phyloP scores from a whole-genome alignment of 139 green algal genomes.

The Limnomonas spitsbergensis region DNA sequence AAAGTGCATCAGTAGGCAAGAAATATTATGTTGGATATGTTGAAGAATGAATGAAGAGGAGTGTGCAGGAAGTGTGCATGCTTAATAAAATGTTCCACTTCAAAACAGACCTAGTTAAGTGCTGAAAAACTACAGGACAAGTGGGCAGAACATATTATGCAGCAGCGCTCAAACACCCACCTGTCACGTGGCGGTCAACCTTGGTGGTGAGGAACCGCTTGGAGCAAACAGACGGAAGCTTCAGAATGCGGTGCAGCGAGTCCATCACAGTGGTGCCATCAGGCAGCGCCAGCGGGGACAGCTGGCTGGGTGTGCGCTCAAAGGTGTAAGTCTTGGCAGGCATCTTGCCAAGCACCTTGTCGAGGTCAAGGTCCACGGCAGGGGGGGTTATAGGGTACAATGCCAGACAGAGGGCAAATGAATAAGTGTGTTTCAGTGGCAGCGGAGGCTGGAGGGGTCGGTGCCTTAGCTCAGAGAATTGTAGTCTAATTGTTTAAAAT shows the following conservation, averaged over 20 bases:
- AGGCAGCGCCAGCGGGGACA: slow-evolving; percentile 54
- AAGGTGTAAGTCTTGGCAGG: slow-evolving; percentile 26
- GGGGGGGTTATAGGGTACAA: slow-evolving; percentile 22
- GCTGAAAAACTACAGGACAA: too few species aligned
- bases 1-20: too few species aligned
- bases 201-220: slow-evolving; percentile 97
- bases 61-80: too few species aligned
- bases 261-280: slow-evolving; percentile 10
- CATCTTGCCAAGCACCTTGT: slow-evolving; percentile 39
- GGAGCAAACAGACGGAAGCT: background rate
- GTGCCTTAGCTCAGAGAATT: background rate
- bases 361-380: slow-evolving; percentile 39
- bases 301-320: background rate
- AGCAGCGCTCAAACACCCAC: background rate
- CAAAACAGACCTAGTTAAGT: too few species aligned
- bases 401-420: background rate
- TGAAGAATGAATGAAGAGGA: too few species aligned
- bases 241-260: background rate
- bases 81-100: too few species aligned
- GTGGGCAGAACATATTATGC: background rate
- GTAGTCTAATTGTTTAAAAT: background rate
- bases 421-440: background rate
- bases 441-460: background rate
- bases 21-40: too few species aligned
- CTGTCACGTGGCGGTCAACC: slow-evolving; percentile 89